Conservation (phyloP, 257 asterid genomes). For the Paulownia fortunei region DNA sequence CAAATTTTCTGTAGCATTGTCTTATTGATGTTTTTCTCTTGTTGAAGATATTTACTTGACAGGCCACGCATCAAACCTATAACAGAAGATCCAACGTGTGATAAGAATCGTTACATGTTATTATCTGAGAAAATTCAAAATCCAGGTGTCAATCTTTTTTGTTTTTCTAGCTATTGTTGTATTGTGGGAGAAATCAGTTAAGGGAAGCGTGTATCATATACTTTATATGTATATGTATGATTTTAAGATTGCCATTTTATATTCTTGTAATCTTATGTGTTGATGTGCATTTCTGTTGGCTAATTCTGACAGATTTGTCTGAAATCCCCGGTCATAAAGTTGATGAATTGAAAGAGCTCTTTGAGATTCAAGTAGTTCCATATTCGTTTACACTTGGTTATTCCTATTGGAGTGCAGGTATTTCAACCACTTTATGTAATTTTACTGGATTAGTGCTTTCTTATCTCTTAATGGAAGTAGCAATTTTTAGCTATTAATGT, state of each 20-base stretch:
- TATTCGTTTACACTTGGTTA: constrained; percentile 80
- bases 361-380: constrained; percentile 77
- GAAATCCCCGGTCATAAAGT: constrained; percentile 71
- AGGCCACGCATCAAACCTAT: constrained; percentile 86
- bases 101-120: constrained; percentile 67
- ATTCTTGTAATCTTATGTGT: background rate
- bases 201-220: background rate
- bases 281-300: constrained; percentile 7
- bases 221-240: background rate
- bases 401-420: constrained; percentile 94
- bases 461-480: background rate
- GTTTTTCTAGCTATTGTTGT: background rate
- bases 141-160: constrained; percentile 47
- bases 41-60: constrained; percentile 75
- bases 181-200: background rate
- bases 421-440: constrained; percentile 2
- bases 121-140: constrained; percentile 72
- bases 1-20: background rate
- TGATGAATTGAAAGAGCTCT: constrained; percentile 69
- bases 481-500: constrained; percentile 9
- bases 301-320: constrained; percentile 65
- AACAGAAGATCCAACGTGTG: constrained; percentile 77
- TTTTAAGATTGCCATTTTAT: background rate
- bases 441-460: background rate
- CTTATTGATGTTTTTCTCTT: constrained; percentile 8